Conservation (phyloP, 306 rosid species). For the Begonia fuchsioides region DNA sequence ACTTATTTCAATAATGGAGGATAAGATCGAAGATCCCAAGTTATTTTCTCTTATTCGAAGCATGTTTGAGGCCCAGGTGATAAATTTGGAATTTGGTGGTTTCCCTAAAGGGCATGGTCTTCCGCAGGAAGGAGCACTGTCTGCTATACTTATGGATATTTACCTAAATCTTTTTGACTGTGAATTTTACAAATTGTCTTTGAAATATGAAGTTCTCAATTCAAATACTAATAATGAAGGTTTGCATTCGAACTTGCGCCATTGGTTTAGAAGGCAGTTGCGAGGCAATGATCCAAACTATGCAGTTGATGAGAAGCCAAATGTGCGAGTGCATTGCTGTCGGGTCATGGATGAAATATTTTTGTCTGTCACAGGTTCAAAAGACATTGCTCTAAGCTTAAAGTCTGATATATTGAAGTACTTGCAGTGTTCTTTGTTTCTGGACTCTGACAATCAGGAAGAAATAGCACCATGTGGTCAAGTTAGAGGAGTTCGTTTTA, state of each 20-base stretch:
- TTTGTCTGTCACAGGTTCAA: conserved; percentile 58
- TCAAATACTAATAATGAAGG: conserved; percentile 18
- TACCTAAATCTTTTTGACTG: conserved; percentile 70
- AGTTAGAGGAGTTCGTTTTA: conserved; percentile 29
- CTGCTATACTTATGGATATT: conserved; percentile 75
- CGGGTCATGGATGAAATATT: conserved; percentile 84
- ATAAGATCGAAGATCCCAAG: conserved; percentile 52
- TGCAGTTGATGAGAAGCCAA: conserved; percentile 14
- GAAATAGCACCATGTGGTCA: conserved; percentile 44
- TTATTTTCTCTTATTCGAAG: conserved; percentile 30
- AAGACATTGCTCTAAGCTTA: conserved; percentile 46
- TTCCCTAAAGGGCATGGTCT: conserved; percentile 83
- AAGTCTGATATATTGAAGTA: conserved; percentile 46
- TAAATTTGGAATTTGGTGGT: conserved; percentile 84
- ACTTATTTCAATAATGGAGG: conserved; percentile 50
- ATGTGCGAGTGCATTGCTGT: conserved; percentile 40
- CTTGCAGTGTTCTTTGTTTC: conserved; percentile 43
- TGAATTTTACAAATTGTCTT: conserved; percentile 63
- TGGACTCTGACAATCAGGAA: conserved; percentile 35
- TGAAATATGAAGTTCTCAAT: conserved; percentile 67
- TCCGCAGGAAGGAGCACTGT: conserved; percentile 81
- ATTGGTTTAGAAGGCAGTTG: conserved; percentile 69
- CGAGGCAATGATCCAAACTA: conserved; percentile 25
- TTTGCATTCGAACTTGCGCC: conserved; percentile 44
- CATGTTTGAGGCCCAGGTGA: conserved; percentile 57